phyloP scores from a whole-genome alignment of 345 rosid species.

The Dipteronia sinensis region DNA sequence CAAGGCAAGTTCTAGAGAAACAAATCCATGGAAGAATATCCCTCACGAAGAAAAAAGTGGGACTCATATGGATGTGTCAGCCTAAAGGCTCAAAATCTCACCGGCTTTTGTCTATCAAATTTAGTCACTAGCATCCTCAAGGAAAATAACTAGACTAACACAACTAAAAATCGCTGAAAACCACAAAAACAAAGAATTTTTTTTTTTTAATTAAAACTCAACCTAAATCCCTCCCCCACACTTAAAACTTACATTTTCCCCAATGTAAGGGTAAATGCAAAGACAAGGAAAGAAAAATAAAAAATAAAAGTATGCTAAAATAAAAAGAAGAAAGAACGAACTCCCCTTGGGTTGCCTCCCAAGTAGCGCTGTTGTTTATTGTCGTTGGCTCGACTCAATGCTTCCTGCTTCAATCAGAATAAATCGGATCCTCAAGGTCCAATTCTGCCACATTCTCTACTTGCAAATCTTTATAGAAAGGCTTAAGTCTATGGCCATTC shows the following conservation, averaged over 20 bases:
- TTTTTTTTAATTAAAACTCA: no score
- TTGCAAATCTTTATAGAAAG: conserved; percentile 6
- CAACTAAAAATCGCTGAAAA: no score
- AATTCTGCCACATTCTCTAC: conserved; percentile 11
- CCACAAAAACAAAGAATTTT: neutral
- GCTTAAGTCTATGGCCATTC: conserved; percentile 17
- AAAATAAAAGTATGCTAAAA: neutral
- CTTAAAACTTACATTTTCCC: conserved; percentile 12
- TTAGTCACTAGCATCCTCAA: neutral
- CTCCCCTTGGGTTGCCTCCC: conserved; percentile 13
- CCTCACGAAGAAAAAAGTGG: conserved; percentile 15
- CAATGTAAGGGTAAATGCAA: conserved; percentile 16
- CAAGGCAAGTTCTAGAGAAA: conserved; percentile 13
- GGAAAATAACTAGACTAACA: conserved; percentile 12
- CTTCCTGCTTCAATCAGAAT: neutral
- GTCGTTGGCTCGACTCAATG: conserved; percentile 1
- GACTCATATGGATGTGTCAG: conserved; percentile 10
- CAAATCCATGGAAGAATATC: conserved; percentile 3
- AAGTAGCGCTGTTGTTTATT: conserved; percentile 10
- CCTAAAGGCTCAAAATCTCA: no score
- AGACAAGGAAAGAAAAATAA: conserved; percentile 4
- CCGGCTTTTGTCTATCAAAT: no score
- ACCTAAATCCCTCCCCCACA: neutral
- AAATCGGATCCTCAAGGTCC: conserved; percentile 10
- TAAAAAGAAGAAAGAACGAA: neutral